Percentiles rank a stretch among this genome's conserved stretches.
phyloP scores from a whole-genome alignment of 1,284 basidiomycete genomes.

The Inonotus obliquus region DNA sequence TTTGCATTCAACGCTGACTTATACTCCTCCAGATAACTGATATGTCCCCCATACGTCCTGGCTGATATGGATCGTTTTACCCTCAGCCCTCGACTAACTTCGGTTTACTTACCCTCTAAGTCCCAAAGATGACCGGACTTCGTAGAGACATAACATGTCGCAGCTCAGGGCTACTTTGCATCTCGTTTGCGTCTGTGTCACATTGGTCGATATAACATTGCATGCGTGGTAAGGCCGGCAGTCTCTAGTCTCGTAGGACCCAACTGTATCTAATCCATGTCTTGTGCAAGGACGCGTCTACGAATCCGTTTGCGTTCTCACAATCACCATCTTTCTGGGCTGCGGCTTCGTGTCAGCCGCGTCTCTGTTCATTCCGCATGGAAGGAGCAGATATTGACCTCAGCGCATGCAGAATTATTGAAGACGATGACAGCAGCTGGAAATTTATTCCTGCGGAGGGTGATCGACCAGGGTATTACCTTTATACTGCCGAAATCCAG shows the following conservation, averaged over 20 bases:
- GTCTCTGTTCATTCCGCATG: not conserved
- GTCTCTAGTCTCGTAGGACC: not conserved
- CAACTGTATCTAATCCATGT: not conserved
- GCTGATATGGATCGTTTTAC: too few species aligned
- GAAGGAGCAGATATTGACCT: not conserved
- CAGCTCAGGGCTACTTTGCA: not conserved
- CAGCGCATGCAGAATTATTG: not conserved
- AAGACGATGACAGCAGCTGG: not conserved
- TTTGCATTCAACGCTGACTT: too few species aligned
- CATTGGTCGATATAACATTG: not conserved
- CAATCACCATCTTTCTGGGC: not conserved
- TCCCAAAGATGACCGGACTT: too few species aligned
- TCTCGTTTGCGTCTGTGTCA: not conserved
- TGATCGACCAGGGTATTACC: slow-evolving; percentile 36
- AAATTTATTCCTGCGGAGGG: not conserved
- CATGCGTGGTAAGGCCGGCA: not conserved
- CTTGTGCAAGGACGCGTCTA: not conserved
- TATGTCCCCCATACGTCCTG: too few species aligned
- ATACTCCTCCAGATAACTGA: too few species aligned
- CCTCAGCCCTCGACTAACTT: too few species aligned
- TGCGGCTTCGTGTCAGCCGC: not conserved
- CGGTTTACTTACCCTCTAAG: too few species aligned
- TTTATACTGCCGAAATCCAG: slow-evolving; percentile 40
- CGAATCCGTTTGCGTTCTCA: not conserved
- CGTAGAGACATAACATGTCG: too few species aligned